A percentile compares a stretch with the other conserved stretches of the same genome.
phyloP scores from a whole-genome alignment of 2,329 filamentous ascomycete genomes.

The Lasiodiplodia sp. region DNA sequence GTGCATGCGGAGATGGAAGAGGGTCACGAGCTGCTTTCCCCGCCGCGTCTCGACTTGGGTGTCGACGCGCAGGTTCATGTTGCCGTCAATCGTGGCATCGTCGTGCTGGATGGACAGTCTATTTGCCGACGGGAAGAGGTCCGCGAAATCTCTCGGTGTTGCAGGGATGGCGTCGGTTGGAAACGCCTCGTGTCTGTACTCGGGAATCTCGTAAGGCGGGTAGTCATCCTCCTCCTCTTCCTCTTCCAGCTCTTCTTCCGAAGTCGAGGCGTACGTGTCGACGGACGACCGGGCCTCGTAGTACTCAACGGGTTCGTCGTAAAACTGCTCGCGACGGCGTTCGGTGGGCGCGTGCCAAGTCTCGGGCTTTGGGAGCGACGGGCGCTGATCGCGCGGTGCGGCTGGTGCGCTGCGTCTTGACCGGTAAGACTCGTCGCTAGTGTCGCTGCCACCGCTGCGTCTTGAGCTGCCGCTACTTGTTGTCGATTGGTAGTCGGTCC shows the following conservation, averaged over 20 bases:
- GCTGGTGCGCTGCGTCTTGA: conserved; percentile 44
- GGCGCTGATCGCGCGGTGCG: conserved; percentile 37
- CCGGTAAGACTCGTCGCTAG: conserved; percentile 38
- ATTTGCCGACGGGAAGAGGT: conserved; percentile 85
- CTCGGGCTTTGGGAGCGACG: conserved; percentile 40
- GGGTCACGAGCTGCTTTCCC: conserved; percentile 69
- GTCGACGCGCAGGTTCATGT: conserved; percentile 94
- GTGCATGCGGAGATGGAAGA: conserved; percentile 96
- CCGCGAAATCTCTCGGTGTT: conserved; percentile 80
- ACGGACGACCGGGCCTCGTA: conserved; percentile 41
- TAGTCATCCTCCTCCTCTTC: conserved; percentile 54
- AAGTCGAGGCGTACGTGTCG: conserved; percentile 82
- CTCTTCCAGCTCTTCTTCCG: conserved; percentile 60
- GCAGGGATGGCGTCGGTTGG: conserved; percentile 75
- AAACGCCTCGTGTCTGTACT: conserved; percentile 68
- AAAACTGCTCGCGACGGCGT: conserved; percentile 38
- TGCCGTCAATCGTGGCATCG: conserved; percentile 86
- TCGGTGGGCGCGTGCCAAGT: conserved; percentile 44
- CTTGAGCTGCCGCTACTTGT: conserved; percentile 25
- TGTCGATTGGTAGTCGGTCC: conserved; percentile 26
- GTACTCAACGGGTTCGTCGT: conserved; percentile 22
- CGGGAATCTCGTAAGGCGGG: conserved; percentile 64
- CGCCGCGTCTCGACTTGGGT: conserved; percentile 70
- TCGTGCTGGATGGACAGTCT: conserved; percentile 86
- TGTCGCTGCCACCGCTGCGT: conserved; percentile 35